Conservation (phyloP, 2,329 filamentous ascomycete species). For the Pseudofabraea citricarpa region DNA sequence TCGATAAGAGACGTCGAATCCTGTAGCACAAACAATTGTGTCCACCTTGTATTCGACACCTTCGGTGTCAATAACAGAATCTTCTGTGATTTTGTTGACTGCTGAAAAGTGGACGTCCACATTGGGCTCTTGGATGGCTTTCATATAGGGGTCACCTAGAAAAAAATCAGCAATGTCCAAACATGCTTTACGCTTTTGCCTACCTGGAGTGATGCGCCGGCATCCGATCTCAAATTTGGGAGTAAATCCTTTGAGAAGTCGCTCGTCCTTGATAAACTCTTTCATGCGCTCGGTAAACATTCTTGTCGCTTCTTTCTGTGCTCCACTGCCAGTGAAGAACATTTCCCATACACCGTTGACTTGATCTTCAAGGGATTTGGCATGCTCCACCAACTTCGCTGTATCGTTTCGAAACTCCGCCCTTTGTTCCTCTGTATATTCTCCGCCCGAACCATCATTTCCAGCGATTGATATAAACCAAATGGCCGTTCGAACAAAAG, state of each 20-base stretch:
- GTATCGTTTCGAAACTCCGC: conserved; percentile 37
- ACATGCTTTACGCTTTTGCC: conserved; percentile 16
- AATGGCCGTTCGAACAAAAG: conserved; percentile 44
- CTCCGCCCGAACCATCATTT: conserved; percentile 38
- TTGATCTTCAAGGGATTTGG: conserved; percentile 27
- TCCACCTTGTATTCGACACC: conserved; percentile 28
- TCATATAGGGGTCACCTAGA: conserved; percentile 43
- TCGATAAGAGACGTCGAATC: conserved; percentile 26
- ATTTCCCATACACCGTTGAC: conserved; percentile 41
- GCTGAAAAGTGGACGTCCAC: conserved; percentile 45
- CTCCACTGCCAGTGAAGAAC: conserved; percentile 38
- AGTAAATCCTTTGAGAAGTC: conserved; percentile 35
- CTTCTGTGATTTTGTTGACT: conserved; percentile 38
- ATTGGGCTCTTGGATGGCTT: conserved; percentile 43
- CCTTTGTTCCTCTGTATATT: conserved; percentile 37
- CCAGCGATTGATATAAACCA: conserved; percentile 43
- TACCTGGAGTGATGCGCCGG: conserved; percentile 35
- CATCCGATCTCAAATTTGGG: conserved; percentile 39
- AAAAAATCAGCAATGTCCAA: conserved; percentile 4
- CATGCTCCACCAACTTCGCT: conserved; percentile 16
- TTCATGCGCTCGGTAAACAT: conserved; percentile 38
- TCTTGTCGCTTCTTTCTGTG: conserved; percentile 33
- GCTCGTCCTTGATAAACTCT: conserved; percentile 45
- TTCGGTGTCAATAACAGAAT: conserved; percentile 38
- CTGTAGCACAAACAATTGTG: conserved; percentile 31